These are phyloP conservation scores for Trichaptum fuscoviolaceum DNA, from an alignment of 768 basidiomycete species.

Conservation along the genomic window DNA sequence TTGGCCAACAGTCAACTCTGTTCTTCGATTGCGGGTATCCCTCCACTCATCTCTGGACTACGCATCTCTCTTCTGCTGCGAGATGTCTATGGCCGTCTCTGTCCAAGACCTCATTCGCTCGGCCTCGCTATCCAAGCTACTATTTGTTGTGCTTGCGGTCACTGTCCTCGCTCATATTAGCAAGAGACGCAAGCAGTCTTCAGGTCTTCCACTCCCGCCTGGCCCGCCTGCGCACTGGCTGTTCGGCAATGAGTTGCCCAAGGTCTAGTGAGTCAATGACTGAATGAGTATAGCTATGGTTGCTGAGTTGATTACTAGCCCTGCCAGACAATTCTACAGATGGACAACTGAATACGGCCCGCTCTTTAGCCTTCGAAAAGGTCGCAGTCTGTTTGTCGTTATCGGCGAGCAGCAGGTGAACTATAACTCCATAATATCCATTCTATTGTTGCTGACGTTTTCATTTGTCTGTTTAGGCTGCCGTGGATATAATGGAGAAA, in stretches of 20 bases:
- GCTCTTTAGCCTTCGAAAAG: slow-evolving; percentile 51
- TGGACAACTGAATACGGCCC: slow-evolving; percentile 60
- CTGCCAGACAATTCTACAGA: neutral
- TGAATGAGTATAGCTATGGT: neutral
- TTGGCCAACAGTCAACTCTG: too few relatives aligned
- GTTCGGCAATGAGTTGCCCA: neutral
- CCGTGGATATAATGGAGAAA: slow-evolving; percentile 62
- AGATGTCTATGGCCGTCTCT: too few relatives aligned
- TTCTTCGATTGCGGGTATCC: too few relatives aligned
- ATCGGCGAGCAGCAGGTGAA: slow-evolving; percentile 26
- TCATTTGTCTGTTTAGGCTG: slow-evolving; percentile 36
- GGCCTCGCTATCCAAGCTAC: neutral
- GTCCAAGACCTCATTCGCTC: neutral
- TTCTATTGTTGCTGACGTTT: too few relatives aligned
- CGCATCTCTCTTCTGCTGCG: too few relatives aligned
- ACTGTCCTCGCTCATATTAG: neutral
- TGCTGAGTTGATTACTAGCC: neutral
- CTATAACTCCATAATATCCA: neutral
- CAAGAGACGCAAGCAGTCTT: neutral
- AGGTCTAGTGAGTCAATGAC: neutral
- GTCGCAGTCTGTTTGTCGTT: slow-evolving; percentile 37
- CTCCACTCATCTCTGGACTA: too few relatives aligned
- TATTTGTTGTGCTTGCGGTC: neutral
- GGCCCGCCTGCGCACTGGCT: neutral
- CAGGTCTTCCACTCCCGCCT: neutral